Evolutionary conservation across 805 yeast genomes (phyloP).

Genomic region (Wilhelminamyces savonicus): DNA sequence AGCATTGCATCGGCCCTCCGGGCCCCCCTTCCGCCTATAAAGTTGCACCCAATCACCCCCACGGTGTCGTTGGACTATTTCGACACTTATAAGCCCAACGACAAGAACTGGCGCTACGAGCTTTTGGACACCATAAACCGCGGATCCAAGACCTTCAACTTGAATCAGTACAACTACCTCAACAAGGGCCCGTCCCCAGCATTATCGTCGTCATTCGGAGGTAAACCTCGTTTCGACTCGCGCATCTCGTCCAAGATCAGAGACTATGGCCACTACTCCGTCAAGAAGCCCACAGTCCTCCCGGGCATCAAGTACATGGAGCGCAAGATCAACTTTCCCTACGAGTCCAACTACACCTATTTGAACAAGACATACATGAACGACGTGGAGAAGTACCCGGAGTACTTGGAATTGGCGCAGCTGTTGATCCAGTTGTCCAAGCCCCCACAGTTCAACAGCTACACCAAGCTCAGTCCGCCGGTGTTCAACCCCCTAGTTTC

Average conservation of each 20-base stretch:
- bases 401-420: constrained; percentile 42
- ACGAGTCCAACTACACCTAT: constrained; percentile 47
- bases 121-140: constrained; percentile 28
- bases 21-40: constrained; percentile 11
- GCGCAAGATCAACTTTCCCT: constrained; percentile 44
- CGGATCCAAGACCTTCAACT: constrained; percentile 19
- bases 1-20: constrained; percentile 22
- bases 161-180: constrained; percentile 23
- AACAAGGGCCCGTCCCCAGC: constrained; percentile 10
- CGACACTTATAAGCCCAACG: constrained; percentile 40
- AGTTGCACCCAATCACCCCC: constrained; percentile 27
- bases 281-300: constrained; percentile 10
- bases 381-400: constrained; percentile 44
- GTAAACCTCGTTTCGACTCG: constrained; percentile 33
- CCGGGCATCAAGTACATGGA: constrained; percentile 15
- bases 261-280: constrained; percentile 6
- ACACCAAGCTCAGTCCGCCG: too few species aligned
- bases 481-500: too few species aligned
- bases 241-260: constrained; percentile 24
- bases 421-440: constrained; percentile 31
- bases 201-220: constrained; percentile 1
- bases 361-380: constrained; percentile 41
- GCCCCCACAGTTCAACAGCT: constrained; percentile 3
- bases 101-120: constrained; percentile 39
- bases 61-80: constrained; percentile 38